Base-by-base conservation (phyloP, 352 stramenopile genomes). In the Aphanomyces stellatus region DNA sequence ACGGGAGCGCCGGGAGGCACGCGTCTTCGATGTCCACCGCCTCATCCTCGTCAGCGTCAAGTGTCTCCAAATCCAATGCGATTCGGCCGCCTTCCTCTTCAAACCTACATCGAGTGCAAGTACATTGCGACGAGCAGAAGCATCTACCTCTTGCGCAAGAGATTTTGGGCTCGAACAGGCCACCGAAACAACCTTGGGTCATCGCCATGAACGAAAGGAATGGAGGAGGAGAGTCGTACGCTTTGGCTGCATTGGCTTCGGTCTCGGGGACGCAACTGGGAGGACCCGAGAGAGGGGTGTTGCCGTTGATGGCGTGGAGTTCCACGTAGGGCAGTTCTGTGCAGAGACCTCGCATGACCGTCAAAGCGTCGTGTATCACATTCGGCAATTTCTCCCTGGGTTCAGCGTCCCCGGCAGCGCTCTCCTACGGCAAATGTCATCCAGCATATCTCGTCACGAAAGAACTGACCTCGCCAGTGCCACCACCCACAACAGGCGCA, bases 91-190 rank as follows among this genome's bases (percentile, higher is more conserved):
- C 19, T 4, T 56, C 40, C 27, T 57, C 19, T 2, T 37, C 60
- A 37, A 67, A 67, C 5, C 60, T 67, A 67, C n/a, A 24, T n/a
- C n/a, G n/a, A n/a, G n/a, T n/a, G n/a, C n/a, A n/a, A n/a, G n/a
- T n/a, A n/a, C n/a, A n/a, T n/a, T n/a, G n/a, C n/a, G n/a, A n/a
- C n/a, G n/a, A n/a, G n/a, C n/a, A n/a, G n/a, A n/a, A n/a, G n/a
- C n/a, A n/a, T n/a, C 22, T 31, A 67, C 60, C 28, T 27, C 2
- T 27, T 67, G 22, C 37, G 22, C 6, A 67, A 27, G 17, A 57
- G 37, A 25, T 67, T 67, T n/a, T 25, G 25, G 17, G 42, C 10
- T 30, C 37, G 31, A 19, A 67, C 31, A 7, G 60, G 60, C 60
- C 60, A 67, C 17, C 48, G 27, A 49, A 67, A 60, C 13, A 15